Conservation (phyloP, 352 stramenopile genomes). For the Phytopythium cucurbitacearum region DNA sequence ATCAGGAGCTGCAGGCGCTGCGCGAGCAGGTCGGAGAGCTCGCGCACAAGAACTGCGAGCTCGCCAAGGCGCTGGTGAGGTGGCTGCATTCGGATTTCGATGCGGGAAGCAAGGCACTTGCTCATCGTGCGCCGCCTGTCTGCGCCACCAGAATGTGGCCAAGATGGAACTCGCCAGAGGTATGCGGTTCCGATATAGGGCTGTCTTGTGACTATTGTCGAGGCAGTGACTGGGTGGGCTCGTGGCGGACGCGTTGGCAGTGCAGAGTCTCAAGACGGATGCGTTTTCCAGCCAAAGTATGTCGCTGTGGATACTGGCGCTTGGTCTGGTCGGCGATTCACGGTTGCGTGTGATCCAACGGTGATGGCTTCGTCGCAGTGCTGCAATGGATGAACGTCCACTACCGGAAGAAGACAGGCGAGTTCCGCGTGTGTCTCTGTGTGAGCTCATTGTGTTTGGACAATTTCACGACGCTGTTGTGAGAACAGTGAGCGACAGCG, state of each 20-base stretch:
- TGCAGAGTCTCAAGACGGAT: slow-evolving; percentile 15
- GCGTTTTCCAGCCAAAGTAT: slow-evolving; percentile 30
- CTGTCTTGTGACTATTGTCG: not conserved
- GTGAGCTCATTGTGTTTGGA: not conserved
- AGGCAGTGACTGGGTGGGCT: slow-evolving; percentile 3
- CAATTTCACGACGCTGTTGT: not conserved
- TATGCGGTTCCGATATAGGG: slow-evolving; percentile 5
- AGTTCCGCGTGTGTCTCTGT: not conserved
- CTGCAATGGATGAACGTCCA: slow-evolving; percentile 23
- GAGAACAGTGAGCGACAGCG: slow-evolving; percentile 17
- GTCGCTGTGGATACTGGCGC: not conserved
- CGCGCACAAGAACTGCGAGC: slow-evolving; percentile 50
- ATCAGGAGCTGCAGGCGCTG: slow-evolving; percentile 59
- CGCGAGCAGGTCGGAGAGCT: slow-evolving; percentile 35
- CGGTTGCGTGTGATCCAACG: not conserved
- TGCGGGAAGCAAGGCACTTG: no score
- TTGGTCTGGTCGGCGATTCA: no score
- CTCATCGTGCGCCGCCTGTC: not conserved
- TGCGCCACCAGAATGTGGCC: slow-evolving; percentile 34
- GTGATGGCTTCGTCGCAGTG: slow-evolving; percentile 8
- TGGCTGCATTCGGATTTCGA: not conserved
- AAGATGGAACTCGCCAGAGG: slow-evolving; percentile 55
- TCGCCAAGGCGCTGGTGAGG: slow-evolving; percentile 61
- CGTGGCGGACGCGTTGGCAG: slow-evolving; percentile 7
- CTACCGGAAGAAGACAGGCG: slow-evolving; percentile 4